phyloP scores from a whole-genome alignment of 108 stramenopile genomes.

The Conticribra weissflogii region DNA sequence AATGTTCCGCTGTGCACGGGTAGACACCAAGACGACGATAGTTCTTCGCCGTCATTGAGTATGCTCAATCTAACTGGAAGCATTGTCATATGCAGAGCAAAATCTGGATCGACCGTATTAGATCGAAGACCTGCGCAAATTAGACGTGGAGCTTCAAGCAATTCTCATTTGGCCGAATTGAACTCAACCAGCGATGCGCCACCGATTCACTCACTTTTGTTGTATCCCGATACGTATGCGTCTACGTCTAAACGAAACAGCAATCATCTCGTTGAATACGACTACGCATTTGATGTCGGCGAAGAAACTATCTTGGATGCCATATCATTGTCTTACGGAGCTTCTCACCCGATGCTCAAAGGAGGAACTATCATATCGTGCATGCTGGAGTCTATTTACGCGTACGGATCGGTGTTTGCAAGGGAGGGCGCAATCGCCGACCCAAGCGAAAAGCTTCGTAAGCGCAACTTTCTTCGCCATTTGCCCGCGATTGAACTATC shows the following conservation, averaged over 20 bases:
- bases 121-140: constrained; percentile 29
- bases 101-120: constrained; percentile 20
- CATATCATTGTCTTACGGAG: constrained; percentile 78
- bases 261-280: constrained; percentile 71
- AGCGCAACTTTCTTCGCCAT: constrained; percentile 85
- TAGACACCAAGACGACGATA: constrained; percentile 51
- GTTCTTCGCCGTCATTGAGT: constrained; percentile 43
- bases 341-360: constrained; percentile 85
- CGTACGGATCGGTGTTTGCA: constrained; percentile 76
- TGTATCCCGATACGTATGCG: constrained; percentile 72
- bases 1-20: constrained; percentile 63
- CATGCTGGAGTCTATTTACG: constrained; percentile 84
- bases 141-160: constrained; percentile 27
- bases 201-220: constrained; percentile 72
- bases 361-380: constrained; percentile 84
- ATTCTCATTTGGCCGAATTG: constrained; percentile 50
- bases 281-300: constrained; percentile 80
- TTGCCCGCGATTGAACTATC: constrained; percentile 86
- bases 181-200: constrained; percentile 52
- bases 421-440: constrained; percentile 79
- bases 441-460: constrained; percentile 66
- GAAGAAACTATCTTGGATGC: constrained; percentile 81
- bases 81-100: constrained; percentile 71
- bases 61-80: constrained; percentile 67
- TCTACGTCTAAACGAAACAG: constrained; percentile 32